These are phyloP conservation scores for Diaporthe helianthi DNA, from an alignment of 2,329 filamentous ascomycete species.

Conservation along the genomic window DNA sequence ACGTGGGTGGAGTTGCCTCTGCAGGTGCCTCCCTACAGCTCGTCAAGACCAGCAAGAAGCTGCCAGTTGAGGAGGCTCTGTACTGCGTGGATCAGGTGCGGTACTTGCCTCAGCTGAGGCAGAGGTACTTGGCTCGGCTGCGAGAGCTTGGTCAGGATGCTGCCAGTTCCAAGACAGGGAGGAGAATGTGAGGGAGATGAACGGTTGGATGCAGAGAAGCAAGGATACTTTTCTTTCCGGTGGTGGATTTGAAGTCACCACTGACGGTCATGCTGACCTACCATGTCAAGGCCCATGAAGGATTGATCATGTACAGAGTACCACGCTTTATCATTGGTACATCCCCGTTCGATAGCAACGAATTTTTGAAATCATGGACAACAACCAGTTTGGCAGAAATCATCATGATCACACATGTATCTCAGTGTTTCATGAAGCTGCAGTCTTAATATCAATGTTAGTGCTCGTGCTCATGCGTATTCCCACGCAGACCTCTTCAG, in stretches of 20 bases:
- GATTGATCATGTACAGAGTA: too few relatives aligned
- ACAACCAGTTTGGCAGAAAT: too few relatives aligned
- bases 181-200: neutral
- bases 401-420: too few relatives aligned
- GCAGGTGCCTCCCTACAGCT: too few relatives aligned
- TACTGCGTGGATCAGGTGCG: neutral
- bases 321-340: too few relatives aligned
- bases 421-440: too few relatives aligned
- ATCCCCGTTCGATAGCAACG: too few relatives aligned
- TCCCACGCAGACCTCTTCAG: too few relatives aligned
- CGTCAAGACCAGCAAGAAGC: neutral
- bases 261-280: neutral
- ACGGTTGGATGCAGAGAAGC: fast-evolving
- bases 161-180: neutral
- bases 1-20: neutral
- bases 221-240: neutral
- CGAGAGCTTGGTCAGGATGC: neutral
- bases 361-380: neutral
- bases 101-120: neutral
- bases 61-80: neutral
- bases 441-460: too few relatives aligned
- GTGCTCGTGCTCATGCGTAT: too few relatives aligned
- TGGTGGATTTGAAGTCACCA: neutral
- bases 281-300: too few relatives aligned
- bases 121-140: neutral